Evolutionary conservation across 257 asterid genomes (phyloP).

Genomic region (Gentiana straminea): DNA sequence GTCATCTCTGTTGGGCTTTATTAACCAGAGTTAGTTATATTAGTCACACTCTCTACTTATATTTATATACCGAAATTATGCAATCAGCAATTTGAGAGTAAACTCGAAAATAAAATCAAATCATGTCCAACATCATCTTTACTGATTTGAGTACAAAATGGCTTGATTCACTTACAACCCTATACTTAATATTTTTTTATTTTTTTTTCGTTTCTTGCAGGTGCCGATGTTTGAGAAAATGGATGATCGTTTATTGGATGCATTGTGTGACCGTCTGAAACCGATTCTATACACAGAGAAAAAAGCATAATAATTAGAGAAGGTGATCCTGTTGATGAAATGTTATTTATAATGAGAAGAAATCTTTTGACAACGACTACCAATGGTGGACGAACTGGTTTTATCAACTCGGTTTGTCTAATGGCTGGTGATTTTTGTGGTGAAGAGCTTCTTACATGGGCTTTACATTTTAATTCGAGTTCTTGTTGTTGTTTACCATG

Average conservation of each 20-base stretch:
- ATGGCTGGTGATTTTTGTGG: slow-evolving; percentile 8
- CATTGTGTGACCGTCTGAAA: slow-evolving; percentile 50
- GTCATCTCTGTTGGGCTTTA: slow-evolving; percentile 58
- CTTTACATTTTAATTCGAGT: slow-evolving; percentile 3
- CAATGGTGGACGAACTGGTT: slow-evolving; percentile 63
- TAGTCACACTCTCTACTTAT: too few species aligned
- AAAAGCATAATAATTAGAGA: slow-evolving; percentile 15
- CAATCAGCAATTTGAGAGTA: too few species aligned
- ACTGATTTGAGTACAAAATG: too few species aligned
- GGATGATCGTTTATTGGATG: slow-evolving; percentile 5
- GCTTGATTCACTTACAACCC: too few species aligned
- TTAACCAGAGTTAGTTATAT: slow-evolving; percentile 33
- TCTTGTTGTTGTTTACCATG: slow-evolving; percentile 51
- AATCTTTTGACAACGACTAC: slow-evolving; percentile 71
- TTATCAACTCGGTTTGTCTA: slow-evolving; percentile 4
- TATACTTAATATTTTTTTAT: too few species aligned
- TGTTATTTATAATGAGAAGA: slow-evolving; percentile 19
- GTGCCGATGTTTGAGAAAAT: slow-evolving; percentile 4
- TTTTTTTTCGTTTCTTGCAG: background rate
- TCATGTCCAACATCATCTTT: too few species aligned
- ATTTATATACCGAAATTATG: too few species aligned
- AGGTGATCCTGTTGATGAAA: slow-evolving; percentile 24
- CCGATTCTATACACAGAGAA: slow-evolving; percentile 21
- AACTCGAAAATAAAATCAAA: too few species aligned
- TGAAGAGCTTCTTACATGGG: slow-evolving; percentile 8